Conservation (phyloP, 805 yeast genomes). For the Blastobotrys robertii region DNA sequence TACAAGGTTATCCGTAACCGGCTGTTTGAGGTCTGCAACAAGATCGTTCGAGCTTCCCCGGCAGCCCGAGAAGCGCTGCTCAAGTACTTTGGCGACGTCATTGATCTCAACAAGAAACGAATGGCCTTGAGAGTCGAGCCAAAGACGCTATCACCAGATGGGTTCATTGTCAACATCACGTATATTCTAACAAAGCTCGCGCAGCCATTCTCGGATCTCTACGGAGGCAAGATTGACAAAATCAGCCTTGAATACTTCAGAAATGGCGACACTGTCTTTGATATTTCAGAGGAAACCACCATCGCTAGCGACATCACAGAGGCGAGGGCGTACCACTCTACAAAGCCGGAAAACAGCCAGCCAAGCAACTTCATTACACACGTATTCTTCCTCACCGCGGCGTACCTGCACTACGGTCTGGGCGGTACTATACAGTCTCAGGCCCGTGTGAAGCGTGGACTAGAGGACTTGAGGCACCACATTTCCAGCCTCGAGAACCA, state of each 20-base stretch:
- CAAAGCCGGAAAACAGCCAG: conserved; percentile 22
- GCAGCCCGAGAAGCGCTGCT: conserved; percentile 55
- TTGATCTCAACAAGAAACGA: conserved; percentile 80
- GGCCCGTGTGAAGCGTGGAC: conserved; percentile 41
- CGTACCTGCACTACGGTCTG: conserved; percentile 79
- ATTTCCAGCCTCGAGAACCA: conserved; percentile 38
- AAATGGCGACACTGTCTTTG: conserved; percentile 41
- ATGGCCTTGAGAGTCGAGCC: conserved; percentile 56
- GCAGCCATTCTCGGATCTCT: conserved; percentile 70
- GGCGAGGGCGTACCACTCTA: conserved; percentile 44
- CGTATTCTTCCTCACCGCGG: conserved; percentile 68
- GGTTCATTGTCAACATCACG: conserved; percentile 70
- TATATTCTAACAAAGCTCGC: conserved; percentile 60
- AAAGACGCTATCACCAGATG: conserved; percentile 60
- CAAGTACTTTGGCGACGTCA: conserved; percentile 57
- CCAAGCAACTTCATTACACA: conserved; percentile 77
- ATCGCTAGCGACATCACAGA: conserved; percentile 67
- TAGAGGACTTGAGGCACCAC: conserved; percentile 41
- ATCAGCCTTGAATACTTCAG: conserved; percentile 65
- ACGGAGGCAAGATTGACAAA: conserved; percentile 59
- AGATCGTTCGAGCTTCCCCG: conserved; percentile 63
- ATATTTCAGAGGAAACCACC: conserved; percentile 73
- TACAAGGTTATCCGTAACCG: conserved; percentile 35
- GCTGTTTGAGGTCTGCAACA: conserved; percentile 60
- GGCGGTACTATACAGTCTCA: conserved; percentile 63